Percentiles rank a stretch among this genome's conserved stretches.
phyloP scores from a whole-genome alignment of 83 land plant species.

The Picea abies region DNA sequence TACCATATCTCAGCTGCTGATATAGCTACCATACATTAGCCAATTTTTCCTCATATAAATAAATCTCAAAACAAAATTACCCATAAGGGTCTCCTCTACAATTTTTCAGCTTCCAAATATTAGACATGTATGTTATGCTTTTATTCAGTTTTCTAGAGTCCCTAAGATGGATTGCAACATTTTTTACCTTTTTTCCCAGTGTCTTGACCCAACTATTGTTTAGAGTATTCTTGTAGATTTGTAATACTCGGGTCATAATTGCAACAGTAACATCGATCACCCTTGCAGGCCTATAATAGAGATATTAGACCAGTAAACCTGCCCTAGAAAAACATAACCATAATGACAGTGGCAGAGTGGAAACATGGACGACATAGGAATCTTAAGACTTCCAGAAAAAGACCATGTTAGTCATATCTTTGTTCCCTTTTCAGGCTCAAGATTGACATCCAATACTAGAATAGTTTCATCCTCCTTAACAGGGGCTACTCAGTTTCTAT shows the following conservation, averaged over 20 bases:
- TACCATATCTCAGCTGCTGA: neutral
- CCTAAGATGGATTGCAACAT: constrained; percentile 5
- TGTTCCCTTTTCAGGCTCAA: neutral
- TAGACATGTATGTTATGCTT: no score
- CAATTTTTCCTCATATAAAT: neutral
- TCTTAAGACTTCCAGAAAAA: neutral
- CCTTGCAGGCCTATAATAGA: neutral
- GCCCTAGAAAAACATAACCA: neutral
- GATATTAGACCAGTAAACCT: neutral
- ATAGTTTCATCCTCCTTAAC: neutral
- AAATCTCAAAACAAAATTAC: neutral
- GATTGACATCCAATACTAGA: neutral
- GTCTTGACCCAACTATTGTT: constrained; percentile 4
- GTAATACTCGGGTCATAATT: neutral
- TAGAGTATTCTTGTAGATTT: neutral
- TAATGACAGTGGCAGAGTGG: neutral
- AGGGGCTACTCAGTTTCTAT: neutral
- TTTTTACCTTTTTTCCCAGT: neutral
- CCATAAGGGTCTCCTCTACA: neutral
- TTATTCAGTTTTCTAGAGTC: neutral
- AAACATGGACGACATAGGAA: neutral
- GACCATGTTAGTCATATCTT: neutral
- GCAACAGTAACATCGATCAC: no score
- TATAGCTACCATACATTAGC: neutral
- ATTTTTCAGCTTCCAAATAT: neutral